Base-by-base conservation (phyloP, 305 asterid genomes). In the Salvia sclarea region DNA sequence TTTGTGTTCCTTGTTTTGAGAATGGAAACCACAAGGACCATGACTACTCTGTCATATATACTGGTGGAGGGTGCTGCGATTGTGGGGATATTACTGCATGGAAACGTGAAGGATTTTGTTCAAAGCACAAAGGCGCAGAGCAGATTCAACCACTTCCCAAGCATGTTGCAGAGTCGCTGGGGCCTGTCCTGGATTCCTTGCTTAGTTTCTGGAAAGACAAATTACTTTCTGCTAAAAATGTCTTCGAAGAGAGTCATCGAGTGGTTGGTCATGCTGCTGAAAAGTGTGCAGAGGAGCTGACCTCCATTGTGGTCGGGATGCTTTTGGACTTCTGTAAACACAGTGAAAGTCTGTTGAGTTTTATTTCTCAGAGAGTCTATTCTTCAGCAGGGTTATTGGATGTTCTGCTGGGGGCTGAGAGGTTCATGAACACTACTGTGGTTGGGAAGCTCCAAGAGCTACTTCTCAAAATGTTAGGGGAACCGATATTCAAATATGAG, bases 81-180 rank as follows among this genome's bases (percentile, higher is more conserved):
- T 95, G 99, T 83, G 99, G 99, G 72, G 99, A 95, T 88, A 68
- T 82, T 64, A 89, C 98, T 21, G 99, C 98, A 24, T 95, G 99
- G 99, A 91, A 91, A 78, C 95, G 90, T 4, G 90, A 85, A 69
- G 99, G 99, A 60, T 95, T 95, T 84, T 95, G 99, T 85, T 89
- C 88, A 2, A 84, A 83, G 80, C 99, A 95, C 78, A 91, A 85
- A 83, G 99, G 99, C 10, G 83, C 86, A 0, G 98, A 91, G 76
- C 88, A 88, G 83, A 82, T 95, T 78, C 84, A 86, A 72, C 99
- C 94, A 52, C 98, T 95, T 80, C 85, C 92, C 2, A 80, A 80
- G 68, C 79, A 81, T 55, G 61, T 81, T 62, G 87, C 87, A 2
- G 81, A 77, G 70, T 81, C 97, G 28, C 63, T 91, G 79, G 87